A percentile compares a stretch with the other conserved stretches of the same genome.
These are phyloP conservation scores for Knufia petricola DNA, from an alignment of 2,329 filamentous ascomycete species.

Conservation along the genomic window DNA sequence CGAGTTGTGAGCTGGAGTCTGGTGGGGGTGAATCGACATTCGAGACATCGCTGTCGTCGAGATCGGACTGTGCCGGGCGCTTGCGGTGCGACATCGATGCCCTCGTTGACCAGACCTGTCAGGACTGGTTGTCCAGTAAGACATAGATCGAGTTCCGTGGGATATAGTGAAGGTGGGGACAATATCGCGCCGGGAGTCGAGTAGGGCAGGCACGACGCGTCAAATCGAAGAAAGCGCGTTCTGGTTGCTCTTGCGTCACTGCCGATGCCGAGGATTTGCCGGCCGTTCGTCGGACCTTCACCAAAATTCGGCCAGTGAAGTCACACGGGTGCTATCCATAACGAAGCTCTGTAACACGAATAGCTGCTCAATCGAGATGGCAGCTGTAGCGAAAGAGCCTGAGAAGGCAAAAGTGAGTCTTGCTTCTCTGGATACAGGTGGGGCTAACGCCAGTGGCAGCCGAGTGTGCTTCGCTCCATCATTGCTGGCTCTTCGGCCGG, in stretches of 20 bases:
- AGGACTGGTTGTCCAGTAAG: neutral
- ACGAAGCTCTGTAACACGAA: neutral
- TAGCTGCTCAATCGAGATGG: neutral
- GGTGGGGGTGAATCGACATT: slow-evolving; percentile 10
- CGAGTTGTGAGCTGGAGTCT: slow-evolving; percentile 1
- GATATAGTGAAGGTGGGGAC: neutral
- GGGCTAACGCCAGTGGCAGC: slow-evolving; percentile 32
- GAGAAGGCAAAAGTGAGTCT: slow-evolving; percentile 2
- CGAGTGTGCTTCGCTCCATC: slow-evolving; percentile 78
- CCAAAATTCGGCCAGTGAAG: neutral
- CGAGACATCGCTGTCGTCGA: slow-evolving; percentile 23
- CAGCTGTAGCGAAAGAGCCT: slow-evolving; percentile 3
- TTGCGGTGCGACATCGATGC: slow-evolving; percentile 14
- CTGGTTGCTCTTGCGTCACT: neutral
- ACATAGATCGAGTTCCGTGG: neutral
- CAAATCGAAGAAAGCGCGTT: neutral
- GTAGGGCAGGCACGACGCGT: neutral
- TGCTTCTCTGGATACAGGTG: neutral
- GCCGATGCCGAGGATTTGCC: neutral
- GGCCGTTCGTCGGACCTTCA: neutral
- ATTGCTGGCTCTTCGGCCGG: slow-evolving; percentile 89
- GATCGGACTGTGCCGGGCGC: slow-evolving; percentile 20
- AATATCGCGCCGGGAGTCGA: neutral
- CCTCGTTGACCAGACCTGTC: neutral
- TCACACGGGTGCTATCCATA: neutral